Conservation (phyloP, 1,284 basidiomycete genomes). For the Takashimella tepidaria region DNA sequence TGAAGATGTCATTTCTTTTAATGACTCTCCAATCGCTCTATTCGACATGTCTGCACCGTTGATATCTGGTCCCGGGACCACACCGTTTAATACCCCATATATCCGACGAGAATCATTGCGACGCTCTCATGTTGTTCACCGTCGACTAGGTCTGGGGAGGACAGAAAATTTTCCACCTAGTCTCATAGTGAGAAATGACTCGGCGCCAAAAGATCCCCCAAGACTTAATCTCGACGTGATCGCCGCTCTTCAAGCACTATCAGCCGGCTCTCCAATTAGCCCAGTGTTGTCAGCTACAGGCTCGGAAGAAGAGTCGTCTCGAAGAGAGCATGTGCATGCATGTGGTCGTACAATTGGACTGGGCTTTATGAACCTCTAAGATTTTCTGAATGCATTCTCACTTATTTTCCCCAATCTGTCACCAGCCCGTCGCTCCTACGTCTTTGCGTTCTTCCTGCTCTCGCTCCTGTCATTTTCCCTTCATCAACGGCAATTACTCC, state of each 20-base stretch:
- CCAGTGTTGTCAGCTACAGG: background rate
- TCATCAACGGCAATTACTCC: conserved; percentile 36
- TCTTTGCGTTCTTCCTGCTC: conserved; percentile 42
- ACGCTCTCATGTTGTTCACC: background rate
- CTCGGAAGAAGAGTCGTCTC: background rate
- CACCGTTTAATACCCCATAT: background rate
- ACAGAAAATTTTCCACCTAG: background rate
- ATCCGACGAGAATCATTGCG: background rate
- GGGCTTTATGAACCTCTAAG: background rate
- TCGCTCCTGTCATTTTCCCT: conserved; percentile 26
- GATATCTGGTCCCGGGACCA: background rate
- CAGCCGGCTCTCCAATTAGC: background rate
- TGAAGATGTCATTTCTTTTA: background rate
- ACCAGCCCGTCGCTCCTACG: conserved; percentile 47
- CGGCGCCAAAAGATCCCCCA: background rate
- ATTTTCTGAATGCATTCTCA: no score
- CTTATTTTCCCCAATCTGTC: conserved; percentile 3
- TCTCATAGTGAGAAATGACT: background rate
- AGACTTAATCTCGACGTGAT: background rate
- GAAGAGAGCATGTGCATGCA: background rate
- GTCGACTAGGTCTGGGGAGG: background rate
- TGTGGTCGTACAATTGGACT: background rate
- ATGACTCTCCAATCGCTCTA: background rate
- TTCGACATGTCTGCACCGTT: background rate
- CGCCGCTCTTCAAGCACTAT: background rate